Conservation (phyloP, 2,329 filamentous ascomycete genomes). For the Parastagonospora avenae region DNA sequence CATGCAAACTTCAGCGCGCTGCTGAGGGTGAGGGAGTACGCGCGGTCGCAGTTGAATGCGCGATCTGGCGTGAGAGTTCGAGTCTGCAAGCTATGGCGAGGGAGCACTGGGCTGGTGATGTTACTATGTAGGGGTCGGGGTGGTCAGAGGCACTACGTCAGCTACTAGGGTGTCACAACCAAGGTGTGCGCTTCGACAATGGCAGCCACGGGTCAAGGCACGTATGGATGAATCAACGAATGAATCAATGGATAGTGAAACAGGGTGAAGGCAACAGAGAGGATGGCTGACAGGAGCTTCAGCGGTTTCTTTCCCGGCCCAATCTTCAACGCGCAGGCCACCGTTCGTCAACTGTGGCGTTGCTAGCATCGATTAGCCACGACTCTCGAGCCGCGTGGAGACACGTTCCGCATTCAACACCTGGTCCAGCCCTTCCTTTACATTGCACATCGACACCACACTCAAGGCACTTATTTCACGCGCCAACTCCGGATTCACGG, state of each 20-base stretch:
- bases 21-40: not conserved
- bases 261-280: not conserved
- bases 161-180: not conserved
- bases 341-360: not conserved
- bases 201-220: too few relatives aligned
- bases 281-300: too few relatives aligned
- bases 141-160: slow-evolving; percentile 1
- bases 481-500: too few relatives aligned
- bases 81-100: not conserved
- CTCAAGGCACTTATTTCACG: too few relatives aligned
- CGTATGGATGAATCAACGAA: too few relatives aligned
- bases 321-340: too few relatives aligned
- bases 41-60: not conserved
- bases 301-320: too few relatives aligned
- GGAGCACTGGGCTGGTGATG: not conserved
- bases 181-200: not conserved
- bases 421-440: not conserved
- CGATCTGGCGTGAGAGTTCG: too few relatives aligned
- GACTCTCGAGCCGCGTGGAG: not conserved
- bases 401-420: not conserved
- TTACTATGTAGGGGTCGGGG: slow-evolving; percentile 3
- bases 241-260: not conserved
- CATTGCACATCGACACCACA: not conserved
- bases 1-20: slow-evolving; percentile 20
- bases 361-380: not conserved